Evolutionary conservation across 2,329 filamentous ascomycete genomes (phyloP), one percentile per base, ranked within the genome.

Genomic region (Claviceps maximensis): DNA sequence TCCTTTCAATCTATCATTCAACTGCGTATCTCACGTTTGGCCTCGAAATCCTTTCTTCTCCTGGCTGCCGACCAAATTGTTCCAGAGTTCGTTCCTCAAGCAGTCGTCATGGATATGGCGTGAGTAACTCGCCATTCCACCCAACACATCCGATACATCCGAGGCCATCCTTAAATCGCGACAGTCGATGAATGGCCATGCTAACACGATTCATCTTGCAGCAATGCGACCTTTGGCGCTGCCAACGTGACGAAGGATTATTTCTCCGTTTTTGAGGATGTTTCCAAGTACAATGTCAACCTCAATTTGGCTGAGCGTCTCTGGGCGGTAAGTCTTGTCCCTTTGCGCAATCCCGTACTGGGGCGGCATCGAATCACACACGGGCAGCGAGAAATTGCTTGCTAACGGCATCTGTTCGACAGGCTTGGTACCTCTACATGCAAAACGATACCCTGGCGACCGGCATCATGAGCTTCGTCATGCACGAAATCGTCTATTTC

Each of bases 391-490:
- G 15, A 46, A 23, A n/a, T 21, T 19, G 23, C 46, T 31, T 13
- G 40, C 47, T 54, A 40, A 56, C 51, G 41, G 23, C 44, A 36
- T 17, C 10, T 17, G n/a, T 29, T 21, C 33, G 21, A 19, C 49
- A 82, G 71, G 83, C 89, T 42, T 97, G 89, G 91, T 98, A 98
- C 69, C 80, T 91, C 17, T 98, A 84, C 79, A 95, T 97, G 86
- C 88, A 95, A 69, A 98, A 98, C 69, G 93, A 98, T 72, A 84
- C 87, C 52, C 83, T 98, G 57, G 93, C 93, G 55, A 98, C 93
- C 3, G 93, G 93, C 56, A 93, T 98, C 74, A 86, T 97, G 87
- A 95, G 89, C 63, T 98, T 98, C 69, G 72, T 85, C 60, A 88
- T 97, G 81, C 93, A 98, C 75, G 93, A 98, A 71, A 53, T 82